phyloP scores from a whole-genome alignment of 495 filamentous ascomycete genomes.

The Xylaria palmicola region DNA sequence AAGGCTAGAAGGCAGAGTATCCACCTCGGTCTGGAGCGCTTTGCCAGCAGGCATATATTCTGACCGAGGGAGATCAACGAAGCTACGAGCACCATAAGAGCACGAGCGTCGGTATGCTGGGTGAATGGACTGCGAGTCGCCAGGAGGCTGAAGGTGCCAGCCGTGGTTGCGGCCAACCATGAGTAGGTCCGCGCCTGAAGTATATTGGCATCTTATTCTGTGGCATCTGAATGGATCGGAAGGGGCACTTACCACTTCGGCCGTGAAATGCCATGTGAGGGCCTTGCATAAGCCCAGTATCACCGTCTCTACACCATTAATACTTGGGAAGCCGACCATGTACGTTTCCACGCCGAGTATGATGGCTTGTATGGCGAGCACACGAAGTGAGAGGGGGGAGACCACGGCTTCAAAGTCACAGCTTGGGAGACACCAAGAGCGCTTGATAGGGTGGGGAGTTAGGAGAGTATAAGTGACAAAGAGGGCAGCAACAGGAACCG shows the following conservation, averaged over 20 bases:
- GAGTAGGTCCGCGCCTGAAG: slow-evolving; percentile 16
- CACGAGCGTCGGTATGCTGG: slow-evolving; percentile 18
- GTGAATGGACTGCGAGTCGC: slow-evolving; percentile 23
- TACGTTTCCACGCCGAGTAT: slow-evolving; percentile 1
- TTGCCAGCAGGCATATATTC: slow-evolving; percentile 24
- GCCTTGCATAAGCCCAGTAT: slow-evolving; percentile 24
- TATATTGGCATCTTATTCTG: too few relatives aligned
- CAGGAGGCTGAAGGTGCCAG: slow-evolving; percentile 27
- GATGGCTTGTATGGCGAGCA: neutral
- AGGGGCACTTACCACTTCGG: slow-evolving; percentile 25
- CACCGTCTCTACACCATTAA: neutral
- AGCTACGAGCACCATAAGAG: slow-evolving; percentile 10
- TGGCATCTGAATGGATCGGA: neutral
- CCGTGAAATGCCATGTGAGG: slow-evolving; percentile 28
- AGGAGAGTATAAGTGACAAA: slow-evolving; percentile 17
- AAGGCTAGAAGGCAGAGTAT: slow-evolving; percentile 20
- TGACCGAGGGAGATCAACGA: slow-evolving; percentile 24
- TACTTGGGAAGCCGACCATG: neutral
- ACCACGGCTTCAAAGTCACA: slow-evolving; percentile 10
- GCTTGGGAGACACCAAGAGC: neutral
- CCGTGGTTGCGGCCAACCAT: slow-evolving; percentile 23
- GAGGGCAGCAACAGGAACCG: slow-evolving; percentile 15
- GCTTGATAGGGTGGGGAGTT: slow-evolving; percentile 3
- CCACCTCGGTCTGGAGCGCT: slow-evolving; percentile 7
- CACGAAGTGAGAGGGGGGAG: slow-evolving; percentile 16